Base-by-base conservation (phyloP, 1,284 basidiomycete genomes). In the Erythrobasidium hasegawianum region DNA sequence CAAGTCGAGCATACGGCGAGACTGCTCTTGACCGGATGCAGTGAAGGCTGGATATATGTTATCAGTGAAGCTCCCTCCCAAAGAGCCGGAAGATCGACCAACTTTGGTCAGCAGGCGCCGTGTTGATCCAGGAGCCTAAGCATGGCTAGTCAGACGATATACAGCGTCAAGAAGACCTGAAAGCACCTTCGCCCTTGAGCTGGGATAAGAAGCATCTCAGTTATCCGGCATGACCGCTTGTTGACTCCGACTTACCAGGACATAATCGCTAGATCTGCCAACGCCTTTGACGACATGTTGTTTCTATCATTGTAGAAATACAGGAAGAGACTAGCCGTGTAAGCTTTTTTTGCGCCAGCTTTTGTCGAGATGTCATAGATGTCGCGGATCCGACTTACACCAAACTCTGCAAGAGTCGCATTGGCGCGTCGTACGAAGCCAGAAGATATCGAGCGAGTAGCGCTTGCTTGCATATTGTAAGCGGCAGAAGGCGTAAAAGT, bases 221-320 rank as follows among this genome's bases (percentile, higher is more conserved):
- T 8, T 10, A 27, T 47, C 43, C 8, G 43, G 14, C 22, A 47
- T 24, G 43, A 18, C 40, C 14, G 43, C 43, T 18, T 18, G 7
- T 8, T 47, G 22, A 18, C n/a, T 18, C 22, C 43, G 50, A 26
- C 56, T 47, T 16, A 65, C 80, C 78, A 94, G 86, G 64, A 94
- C 81, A 9, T 85, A 86, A 68, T 90, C 83, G 0, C 85, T 84
- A 55, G 86, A 78, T 49, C 87, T 81, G 3, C 80, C 83, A 9
- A 90, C 76, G 7, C 89, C 89, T 52, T 83, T 82, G 10, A 84
- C 87, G 67, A 90, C 86, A 78, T 90, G 72, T 39, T 66, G 52
- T 49, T 69, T 65, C 62, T 65, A 11, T 1, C 22, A 24, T 26
- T 26, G 49, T 18, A 52, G 14, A 20, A 14, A 27, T 18, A n/a